Evolutionary conservation across 495 filamentous ascomycete genomes (phyloP), one percentile per base, ranked within the genome.

Genomic region (Neurospora sp.): DNA sequence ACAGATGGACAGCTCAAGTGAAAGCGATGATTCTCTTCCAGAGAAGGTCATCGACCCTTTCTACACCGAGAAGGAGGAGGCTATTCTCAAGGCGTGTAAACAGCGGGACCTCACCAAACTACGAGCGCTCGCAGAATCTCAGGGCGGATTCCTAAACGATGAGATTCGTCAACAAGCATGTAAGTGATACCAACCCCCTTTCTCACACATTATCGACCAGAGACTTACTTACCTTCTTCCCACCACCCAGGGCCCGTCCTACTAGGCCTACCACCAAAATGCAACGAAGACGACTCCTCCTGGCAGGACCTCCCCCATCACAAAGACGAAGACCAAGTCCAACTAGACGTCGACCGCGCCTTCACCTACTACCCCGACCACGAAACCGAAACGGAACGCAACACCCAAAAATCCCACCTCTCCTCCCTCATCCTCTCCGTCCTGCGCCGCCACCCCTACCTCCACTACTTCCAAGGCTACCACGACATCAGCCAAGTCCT

Each of bases 401-500:
- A 87, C 62, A 73, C 79, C 46, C 90, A 92, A 76, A 96, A 94
- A 77, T 76, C 83, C 49, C 89, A 93, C 79, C 87, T 97, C 31
- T 93, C 90, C 16, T 80, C 87, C 72, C 84, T 98, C 23, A 97
- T 98, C 78, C 87, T 86, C 49, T 86, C 90, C 75, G 88, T 94
- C 23, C 87, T 98, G 35, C 88, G 96, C 20, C 87, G 88, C 11
- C 87, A 97, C 78, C 96, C 96, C 5, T 90, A 92, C 84, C 90
- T 99, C 14, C 92, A 89, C 83, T 99, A 99, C 83, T 98, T 98
- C 83, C 96, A 99, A 85, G 96, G 96, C 75, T 99, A 97, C 82
- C 96, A 99, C 80, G 96, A 99, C 82, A 98, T 99, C 78, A 95
- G 92, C 75, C 96, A 98, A 80, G 96, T 99, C n/a, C 86, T 99